These are phyloP conservation scores for Tulasnella sp. DNA, from an alignment of 768 basidiomycete species.

Conservation along the genomic window DNA sequence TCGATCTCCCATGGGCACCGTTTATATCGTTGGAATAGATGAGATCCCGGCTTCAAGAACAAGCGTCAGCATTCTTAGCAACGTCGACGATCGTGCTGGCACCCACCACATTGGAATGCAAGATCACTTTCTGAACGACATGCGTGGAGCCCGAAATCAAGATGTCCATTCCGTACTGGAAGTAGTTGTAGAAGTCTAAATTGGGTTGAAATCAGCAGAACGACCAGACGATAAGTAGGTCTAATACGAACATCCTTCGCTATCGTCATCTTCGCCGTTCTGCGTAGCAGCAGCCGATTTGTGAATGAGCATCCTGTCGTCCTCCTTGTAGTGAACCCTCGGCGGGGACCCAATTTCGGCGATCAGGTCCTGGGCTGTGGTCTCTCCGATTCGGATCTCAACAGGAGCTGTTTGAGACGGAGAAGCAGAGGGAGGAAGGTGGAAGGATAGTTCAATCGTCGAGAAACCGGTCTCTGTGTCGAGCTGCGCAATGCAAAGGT, in stretches of 20 bases:
- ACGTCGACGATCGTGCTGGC: background rate
- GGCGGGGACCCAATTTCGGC: constrained; percentile 76
- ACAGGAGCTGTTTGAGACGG: constrained; percentile 39
- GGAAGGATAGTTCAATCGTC: constrained; percentile 61
- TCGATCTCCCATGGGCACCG: constrained; percentile 83
- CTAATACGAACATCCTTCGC: constrained; percentile 39
- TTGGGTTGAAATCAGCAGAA: constrained; percentile 16
- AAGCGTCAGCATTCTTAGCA: background rate
- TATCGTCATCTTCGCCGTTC: constrained; percentile 39
- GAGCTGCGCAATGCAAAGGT: constrained; percentile 44
- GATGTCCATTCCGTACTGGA: constrained; percentile 86
- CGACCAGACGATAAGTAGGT: constrained; percentile 40
- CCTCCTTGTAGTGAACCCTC: constrained; percentile 79
- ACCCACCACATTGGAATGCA: constrained; percentile 83
- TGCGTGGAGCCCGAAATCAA: constrained; percentile 69
- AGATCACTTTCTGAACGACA: constrained; percentile 73
- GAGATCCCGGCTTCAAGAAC: constrained; percentile 66
- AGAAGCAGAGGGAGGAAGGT: constrained; percentile 46
- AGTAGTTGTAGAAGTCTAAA: constrained; percentile 88
- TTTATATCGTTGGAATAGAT: constrained; percentile 85
- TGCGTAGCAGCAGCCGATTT: constrained; percentile 41
- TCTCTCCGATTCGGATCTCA: constrained; percentile 63
- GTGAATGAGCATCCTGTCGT: constrained; percentile 83
- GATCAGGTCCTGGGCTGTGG: constrained; percentile 76
- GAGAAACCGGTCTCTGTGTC: constrained; percentile 45